A percentile compares a stretch with the other conserved stretches of the same genome.
These are phyloP conservation scores for Papiliotrema flavescens DNA, from an alignment of 1,284 basidiomycete genomes.

Conservation along the genomic window DNA sequence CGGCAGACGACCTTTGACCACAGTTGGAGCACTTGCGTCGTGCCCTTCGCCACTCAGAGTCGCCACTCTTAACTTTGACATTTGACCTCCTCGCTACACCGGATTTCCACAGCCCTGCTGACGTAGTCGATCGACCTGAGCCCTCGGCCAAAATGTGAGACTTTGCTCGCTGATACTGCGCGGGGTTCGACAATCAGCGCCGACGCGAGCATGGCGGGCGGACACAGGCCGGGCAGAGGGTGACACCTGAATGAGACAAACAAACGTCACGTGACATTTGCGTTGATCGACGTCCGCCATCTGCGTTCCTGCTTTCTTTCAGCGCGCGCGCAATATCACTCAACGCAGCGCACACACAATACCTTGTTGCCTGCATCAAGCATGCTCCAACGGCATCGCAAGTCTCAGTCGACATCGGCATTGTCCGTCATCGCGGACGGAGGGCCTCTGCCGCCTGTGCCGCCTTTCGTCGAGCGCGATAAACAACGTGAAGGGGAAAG, in stretches of 20 bases:
- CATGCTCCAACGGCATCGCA: background rate
- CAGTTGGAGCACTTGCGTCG: too few species aligned
- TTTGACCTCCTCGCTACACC: too few species aligned
- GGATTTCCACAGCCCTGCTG: too few species aligned
- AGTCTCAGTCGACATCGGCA: slow-evolving; percentile 7
- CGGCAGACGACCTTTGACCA: too few species aligned
- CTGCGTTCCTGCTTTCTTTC: background rate
- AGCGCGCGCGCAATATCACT: background rate
- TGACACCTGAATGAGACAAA: background rate
- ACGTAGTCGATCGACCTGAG: too few species aligned
- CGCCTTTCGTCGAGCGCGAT: background rate
- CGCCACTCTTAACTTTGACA: too few species aligned
- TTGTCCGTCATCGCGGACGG: slow-evolving; percentile 21
- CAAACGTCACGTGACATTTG: background rate
- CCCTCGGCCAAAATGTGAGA: too few species aligned
- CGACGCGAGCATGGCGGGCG: too few species aligned
- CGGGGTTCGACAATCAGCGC: background rate
- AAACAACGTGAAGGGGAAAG: background rate
- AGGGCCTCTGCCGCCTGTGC: background rate
- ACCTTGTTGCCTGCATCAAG: background rate
- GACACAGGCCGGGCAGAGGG: too few species aligned
- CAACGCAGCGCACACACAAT: background rate
- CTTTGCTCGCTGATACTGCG: too few species aligned
- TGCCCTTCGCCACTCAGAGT: too few species aligned
- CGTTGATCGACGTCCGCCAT: background rate